phyloP scores from a whole-genome alignment of 805 yeast species.

The Sporopachydermia lactativora region DNA sequence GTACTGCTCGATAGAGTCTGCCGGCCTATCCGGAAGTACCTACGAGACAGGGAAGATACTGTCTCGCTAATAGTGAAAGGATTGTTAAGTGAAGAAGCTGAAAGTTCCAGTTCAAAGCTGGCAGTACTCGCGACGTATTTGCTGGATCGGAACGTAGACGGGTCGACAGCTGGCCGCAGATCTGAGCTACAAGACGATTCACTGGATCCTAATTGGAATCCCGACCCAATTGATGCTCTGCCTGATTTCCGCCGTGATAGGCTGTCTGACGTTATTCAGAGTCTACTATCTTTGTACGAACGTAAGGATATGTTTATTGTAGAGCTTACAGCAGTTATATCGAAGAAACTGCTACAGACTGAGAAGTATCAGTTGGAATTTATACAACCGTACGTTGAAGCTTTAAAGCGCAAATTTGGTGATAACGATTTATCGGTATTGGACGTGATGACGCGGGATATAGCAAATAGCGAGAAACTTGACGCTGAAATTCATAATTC shows the following conservation, averaged over 20 bases:
- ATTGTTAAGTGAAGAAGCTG: conserved; percentile 33
- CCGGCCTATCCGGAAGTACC: conserved; percentile 57
- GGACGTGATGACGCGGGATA: conserved; percentile 76
- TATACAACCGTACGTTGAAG: conserved; percentile 29
- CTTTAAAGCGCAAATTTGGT: conserved; percentile 52
- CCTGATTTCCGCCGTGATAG: conserved; percentile 58
- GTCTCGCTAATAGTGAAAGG: conserved; percentile 59
- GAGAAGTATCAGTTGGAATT: conserved; percentile 25
- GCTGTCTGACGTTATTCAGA: conserved; percentile 55
- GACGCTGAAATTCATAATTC: conserved; percentile 25
- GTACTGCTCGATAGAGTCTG: conserved; percentile 68
- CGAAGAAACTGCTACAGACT: conserved; percentile 36
- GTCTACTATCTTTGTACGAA: conserved; percentile 59
- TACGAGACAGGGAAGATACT: conserved; percentile 64
- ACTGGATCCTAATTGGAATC: conserved; percentile 49
- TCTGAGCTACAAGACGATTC: conserved; percentile 22
- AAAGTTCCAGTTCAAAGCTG: conserved; percentile 33
- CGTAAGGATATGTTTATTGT: conserved; percentile 49
- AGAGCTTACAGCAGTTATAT: conserved; percentile 49
- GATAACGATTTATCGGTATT: conserved; percentile 49
- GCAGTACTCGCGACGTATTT: conserved; percentile 28
- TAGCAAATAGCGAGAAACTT: conserved; percentile 37
- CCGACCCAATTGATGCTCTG: conserved; percentile 85
- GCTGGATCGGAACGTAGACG: too few species aligned
- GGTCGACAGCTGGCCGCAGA: conserved; percentile 26